These are phyloP conservation scores for Pisolithus microcarpus DNA, from an alignment of 768 basidiomycete species.

Conservation along the genomic window DNA sequence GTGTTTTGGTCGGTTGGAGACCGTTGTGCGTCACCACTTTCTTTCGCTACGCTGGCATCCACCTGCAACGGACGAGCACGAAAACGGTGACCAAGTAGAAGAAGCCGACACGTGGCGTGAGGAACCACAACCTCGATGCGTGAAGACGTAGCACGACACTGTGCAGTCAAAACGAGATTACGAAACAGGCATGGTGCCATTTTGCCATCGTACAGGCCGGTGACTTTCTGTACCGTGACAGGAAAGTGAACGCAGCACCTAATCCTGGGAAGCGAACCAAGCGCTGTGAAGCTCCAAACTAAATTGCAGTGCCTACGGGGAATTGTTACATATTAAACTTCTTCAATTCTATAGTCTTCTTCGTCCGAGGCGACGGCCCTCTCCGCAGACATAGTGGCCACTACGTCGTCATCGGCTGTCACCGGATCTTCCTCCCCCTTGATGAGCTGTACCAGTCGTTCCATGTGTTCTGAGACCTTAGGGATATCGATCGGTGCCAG, in stretches of 20 bases:
- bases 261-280: neutral
- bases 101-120: too few species aligned
- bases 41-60: too few species aligned
- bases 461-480: conserved; percentile 82
- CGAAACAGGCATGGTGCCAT: too few species aligned
- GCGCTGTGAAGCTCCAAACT: neutral
- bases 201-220: too few species aligned
- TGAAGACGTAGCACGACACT: too few species aligned
- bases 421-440: conserved; percentile 66
- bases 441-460: conserved; percentile 80
- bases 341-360: conserved; percentile 69
- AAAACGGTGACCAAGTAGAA: too few species aligned
- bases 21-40: too few species aligned
- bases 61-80: too few species aligned
- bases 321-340: conserved; percentile 43
- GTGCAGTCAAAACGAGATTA: too few species aligned
- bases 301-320: neutral
- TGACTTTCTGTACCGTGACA: too few species aligned
- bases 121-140: too few species aligned
- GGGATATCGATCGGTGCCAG: neutral
- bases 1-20: too few species aligned
- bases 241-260: neutral
- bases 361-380: conserved; percentile 37
- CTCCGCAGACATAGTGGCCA: conserved; percentile 15
- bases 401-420: conserved; percentile 33